Evolutionary conservation across 208 protist genomes (phyloP), one percentile per base, ranked within the genome.

Genomic region (Trypanosoma rangeli): DNA sequence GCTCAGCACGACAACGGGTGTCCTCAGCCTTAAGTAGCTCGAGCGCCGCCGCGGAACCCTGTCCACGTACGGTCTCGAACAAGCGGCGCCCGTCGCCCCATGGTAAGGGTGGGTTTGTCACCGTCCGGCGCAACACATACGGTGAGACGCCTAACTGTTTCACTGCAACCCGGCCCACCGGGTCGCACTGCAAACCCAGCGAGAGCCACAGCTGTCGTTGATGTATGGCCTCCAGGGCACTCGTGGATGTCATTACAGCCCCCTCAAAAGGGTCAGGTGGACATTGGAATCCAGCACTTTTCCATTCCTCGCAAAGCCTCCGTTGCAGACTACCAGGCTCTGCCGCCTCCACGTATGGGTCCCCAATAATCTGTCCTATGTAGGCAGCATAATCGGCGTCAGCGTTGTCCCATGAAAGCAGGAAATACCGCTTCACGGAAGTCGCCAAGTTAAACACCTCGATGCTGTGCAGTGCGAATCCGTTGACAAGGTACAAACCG

Each of bases 201-300:
- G 68, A 64, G 52, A 92, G 73, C 84, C 89, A 94, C 37, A 92
- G 72, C 68, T 88, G 79, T 12, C 86, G 76, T 57, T 93, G 84
- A 28, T 61, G 76, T 64, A 94, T 82, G 3, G 81, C 89, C 28
- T 84, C 84, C 24, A 95, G 73, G 15, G 87, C 77, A 57, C 81
- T 86, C 44, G 87, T 85, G 5, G 82, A 90, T 16, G 83, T 86
- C 46, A 86, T 72, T n/a, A 97, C 67, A 5, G 74, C 70, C 67
- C 82, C 78, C 46, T 80, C 73, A 67, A 72, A 83, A 16, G 56
- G 50, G 44, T 83, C 74, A 31, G 78, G 78, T 37, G 68, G 65
- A 15, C 42, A 64, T 20, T 42, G 13, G 20, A 83, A 54, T 9
- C 74, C 73, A 48, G 73, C 61, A 49, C 10, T 42, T 48, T 62